Evolutionary conservation across 2,329 filamentous ascomycete species (phyloP), one percentile per base, ranked within the genome.

Genomic region (Calonectria ilicicola): DNA sequence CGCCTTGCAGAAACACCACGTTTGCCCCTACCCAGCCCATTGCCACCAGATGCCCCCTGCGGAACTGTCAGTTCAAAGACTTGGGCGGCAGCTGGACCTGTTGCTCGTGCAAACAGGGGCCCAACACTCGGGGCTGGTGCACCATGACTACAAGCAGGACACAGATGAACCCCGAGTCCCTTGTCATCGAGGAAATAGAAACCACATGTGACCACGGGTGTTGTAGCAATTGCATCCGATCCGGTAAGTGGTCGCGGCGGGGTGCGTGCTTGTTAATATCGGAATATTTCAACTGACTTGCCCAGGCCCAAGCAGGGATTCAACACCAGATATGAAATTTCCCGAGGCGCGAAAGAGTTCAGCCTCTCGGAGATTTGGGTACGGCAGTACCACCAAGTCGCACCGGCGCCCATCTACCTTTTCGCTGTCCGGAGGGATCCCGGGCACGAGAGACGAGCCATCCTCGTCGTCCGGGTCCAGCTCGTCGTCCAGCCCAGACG

Each of bases 121-220:
- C 88, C 21, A 90, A 91, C 77, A 85, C 81, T 1, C 82, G 85
- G 72, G 89, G 89, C 8, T 91, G 89, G 89, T 91, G 89, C 78
- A 84, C 83, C 12, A 85, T 84, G 74, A 80, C 82, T 15, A 80
- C 79, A 44, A 76, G 75, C 35, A 81, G 80, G 46, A 76, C 81
- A 74, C 69, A 79, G 62, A 80, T 79, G 64, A 84, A 84, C 70
- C 72, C 79, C 8, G 75, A 83, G 14, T 83, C 81, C 1, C 78
- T 78, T 66, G 78, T 79, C 14, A 75, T 81, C 23, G 85, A 87
- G 67, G 78, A 82, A 23, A 79, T 84, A 58, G 82, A 86, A 67
- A 81, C 81, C 29, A 83, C 84, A 2, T 91, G 89, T 69, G 87
- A 88, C 65, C 89, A 91, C 72, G 87, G 87, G 17, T 90, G 88